Evolutionary conservation across 768 basidiomycete species (phyloP).

Genomic region (Trichaptum fuscoviolaceum): DNA sequence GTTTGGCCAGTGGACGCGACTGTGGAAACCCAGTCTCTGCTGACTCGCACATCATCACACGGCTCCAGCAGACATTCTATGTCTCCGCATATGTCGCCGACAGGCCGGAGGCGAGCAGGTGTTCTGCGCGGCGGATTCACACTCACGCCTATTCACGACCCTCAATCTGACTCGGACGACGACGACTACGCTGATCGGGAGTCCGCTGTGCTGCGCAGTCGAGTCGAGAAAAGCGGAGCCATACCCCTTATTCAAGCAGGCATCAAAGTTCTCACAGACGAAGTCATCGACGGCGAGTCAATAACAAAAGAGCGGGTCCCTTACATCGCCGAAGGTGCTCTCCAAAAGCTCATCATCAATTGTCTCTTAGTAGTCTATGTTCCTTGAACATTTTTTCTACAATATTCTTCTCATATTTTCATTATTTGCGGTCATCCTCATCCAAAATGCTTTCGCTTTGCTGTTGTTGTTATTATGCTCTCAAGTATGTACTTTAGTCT

Average conservation of each 20-base stretch:
- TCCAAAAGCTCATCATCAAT: conserved; percentile 74
- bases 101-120: background rate
- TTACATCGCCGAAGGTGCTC: conserved; percentile 51
- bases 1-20: conserved; percentile 72
- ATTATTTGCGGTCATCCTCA: background rate
- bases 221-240: conserved; percentile 66
- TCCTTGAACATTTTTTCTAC: conserved; percentile 32
- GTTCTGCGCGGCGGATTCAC: background rate
- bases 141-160: background rate
- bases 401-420: background rate
- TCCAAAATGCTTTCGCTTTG: background rate
- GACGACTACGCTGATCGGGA: conserved; percentile 27
- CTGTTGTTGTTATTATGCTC: background rate
- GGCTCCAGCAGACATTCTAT: background rate
- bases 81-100: background rate
- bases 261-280: conserved; percentile 55
- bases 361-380: conserved; percentile 68
- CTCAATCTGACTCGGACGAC: conserved; percentile 28
- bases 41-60: background rate
- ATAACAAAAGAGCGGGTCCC: conserved; percentile 65
- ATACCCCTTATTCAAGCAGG: conserved; percentile 58
- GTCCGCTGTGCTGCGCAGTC: conserved; percentile 35
- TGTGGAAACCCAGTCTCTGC: conserved; percentile 44
- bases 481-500: background rate
- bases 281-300: conserved; percentile 33